Base-by-base conservation (phyloP, 164 flowering plant species). In the Aristolochia californica region DNA sequence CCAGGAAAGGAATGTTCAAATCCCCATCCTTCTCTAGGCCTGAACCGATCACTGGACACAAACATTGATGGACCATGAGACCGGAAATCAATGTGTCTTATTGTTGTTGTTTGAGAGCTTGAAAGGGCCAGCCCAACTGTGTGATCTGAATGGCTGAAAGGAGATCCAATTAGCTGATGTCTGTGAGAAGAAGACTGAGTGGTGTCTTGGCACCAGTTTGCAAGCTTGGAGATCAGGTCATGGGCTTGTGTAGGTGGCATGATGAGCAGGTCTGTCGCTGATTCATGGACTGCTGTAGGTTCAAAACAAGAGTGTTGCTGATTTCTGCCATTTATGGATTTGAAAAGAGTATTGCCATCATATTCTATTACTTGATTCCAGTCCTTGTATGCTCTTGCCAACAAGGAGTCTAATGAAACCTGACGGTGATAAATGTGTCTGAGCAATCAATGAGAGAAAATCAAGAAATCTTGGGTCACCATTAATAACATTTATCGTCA, bases 1-100 rank as follows among this genome's bases (percentile, higher is more conserved):
- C 86, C 97, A 9, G 91, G 53, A 67, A 80, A 69, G 34, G 69
- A 74, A 38, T 81, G 88, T 40, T 85, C 97, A 22, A 20, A 13
- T 20, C 54, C 28, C 26, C 54, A 2, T 1, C 22, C 22, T 20
- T 51, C 54, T 13, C 27, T n/a, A 13, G 2, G 27, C 22, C 54
- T n/a, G 54, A 26, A 12, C 54, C 54, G 12, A 22, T 51, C 27
- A 50, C 27, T 22, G 1, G 18, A 51, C 43, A 45, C 71, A 28
- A 13, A 22, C 30, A 59, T 50, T 25, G 75, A 44, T 21, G 66
- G 52, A 43, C 56, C 70, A 47, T 28, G 48, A 25, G 79, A 27
- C 43, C 22, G 54, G 62, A 56, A 72, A 49, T 66, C 73, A 4
- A 62, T 44, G 38, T 44, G 54, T 51, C 72, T 61, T n/a, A 65